Evolutionary conservation across 1,284 basidiomycete genomes (phyloP).

Genomic region (Ceratobasidium sp.): DNA sequence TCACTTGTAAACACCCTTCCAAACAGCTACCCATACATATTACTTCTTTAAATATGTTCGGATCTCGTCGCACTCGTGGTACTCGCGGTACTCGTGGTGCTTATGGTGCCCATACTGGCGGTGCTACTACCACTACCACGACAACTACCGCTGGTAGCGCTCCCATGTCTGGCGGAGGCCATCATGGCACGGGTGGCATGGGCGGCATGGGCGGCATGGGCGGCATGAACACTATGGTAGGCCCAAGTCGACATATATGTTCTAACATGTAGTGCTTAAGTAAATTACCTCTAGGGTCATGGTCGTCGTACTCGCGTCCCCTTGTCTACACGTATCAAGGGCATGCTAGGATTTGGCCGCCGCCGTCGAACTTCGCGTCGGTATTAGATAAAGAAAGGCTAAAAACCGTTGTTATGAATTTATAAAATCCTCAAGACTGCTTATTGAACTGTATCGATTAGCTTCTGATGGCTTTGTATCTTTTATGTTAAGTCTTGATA

Average conservation of each 20-base stretch:
- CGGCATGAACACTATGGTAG: constrained; percentile 19
- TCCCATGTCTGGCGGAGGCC: constrained; percentile 13
- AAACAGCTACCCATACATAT: background rate
- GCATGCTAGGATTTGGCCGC: constrained; percentile 46
- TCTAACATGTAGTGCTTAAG: background rate
- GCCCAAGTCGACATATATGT: background rate
- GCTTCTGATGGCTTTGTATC: background rate
- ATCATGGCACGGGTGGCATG: too few relatives aligned
- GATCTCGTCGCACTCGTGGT: constrained; percentile 32
- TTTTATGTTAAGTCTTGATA: background rate
- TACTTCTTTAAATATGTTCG: constrained; percentile 16
- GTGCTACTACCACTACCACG: constrained; percentile 39
- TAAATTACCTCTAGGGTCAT: constrained; percentile 38
- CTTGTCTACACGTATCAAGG: constrained; percentile 43
- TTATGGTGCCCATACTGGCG: too few relatives aligned
- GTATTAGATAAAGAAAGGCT: background rate
- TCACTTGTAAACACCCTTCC: background rate
- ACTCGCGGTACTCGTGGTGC: constrained; percentile 30
- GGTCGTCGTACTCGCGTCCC: constrained; percentile 43
- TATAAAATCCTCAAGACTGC: constrained; percentile 34
- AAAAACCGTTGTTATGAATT: constrained; percentile 1
- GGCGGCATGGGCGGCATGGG: constrained; percentile 7
- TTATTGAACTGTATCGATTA: constrained; percentile 19
- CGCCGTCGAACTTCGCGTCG: constrained; percentile 13
- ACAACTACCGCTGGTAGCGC: background rate